These are phyloP conservation scores for Spiraea crenata DNA, from an alignment of 331 rosid genomes.

Conservation along the genomic window DNA sequence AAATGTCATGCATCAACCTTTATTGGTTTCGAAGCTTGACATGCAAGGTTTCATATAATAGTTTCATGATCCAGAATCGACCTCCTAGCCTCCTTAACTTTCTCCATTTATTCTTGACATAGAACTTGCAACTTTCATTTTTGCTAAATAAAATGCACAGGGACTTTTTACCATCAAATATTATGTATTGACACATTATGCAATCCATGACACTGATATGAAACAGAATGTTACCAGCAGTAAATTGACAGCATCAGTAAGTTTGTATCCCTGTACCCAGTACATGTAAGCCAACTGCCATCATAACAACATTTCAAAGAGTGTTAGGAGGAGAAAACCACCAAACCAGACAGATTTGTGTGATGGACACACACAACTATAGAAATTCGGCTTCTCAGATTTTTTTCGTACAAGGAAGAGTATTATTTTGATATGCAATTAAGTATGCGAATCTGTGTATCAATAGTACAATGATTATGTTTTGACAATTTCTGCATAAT, in stretches of 20 bases:
- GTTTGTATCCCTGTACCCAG: constrained; percentile 88
- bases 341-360: constrained; percentile 4
- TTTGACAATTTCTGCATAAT: background rate
- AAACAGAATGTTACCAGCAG: constrained; percentile 59
- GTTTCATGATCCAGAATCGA: background rate
- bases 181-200: background rate
- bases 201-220: background rate
- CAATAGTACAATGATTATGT: background rate
- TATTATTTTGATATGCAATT: background rate
- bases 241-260: constrained; percentile 53
- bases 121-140: background rate
- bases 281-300: constrained; percentile 90
- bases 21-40: background rate
- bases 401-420: background rate
- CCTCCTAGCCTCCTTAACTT: background rate
- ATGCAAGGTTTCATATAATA: background rate
- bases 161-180: constrained; percentile 4
- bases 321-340: constrained; percentile 1
- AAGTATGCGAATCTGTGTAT: background rate
- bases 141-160: background rate
- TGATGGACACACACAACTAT: constrained; percentile 4
- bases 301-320: constrained; percentile 30
- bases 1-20: constrained; percentile 1
- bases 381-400: background rate
- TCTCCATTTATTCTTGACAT: background rate